A percentile compares a stretch with the other conserved stretches of the same genome.
Conservation (phyloP, 495 filamentous ascomycete genomes). For the Darksidea phi region DNA sequence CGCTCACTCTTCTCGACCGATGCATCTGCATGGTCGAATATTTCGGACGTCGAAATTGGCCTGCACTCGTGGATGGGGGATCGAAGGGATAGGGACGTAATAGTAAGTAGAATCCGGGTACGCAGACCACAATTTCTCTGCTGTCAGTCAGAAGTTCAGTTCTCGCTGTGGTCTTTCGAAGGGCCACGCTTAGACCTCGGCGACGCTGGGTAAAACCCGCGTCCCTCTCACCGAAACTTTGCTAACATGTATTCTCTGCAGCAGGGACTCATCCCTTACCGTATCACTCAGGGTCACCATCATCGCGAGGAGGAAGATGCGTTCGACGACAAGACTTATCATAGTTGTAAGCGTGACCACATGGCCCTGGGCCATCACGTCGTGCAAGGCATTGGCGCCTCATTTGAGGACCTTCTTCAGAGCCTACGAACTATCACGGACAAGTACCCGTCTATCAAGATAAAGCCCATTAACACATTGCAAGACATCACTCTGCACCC, state of each 20-base stretch:
- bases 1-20: slow-evolving; percentile 27
- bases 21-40: slow-evolving; percentile 13
- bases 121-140: too few relatives aligned
- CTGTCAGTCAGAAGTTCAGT: too few relatives aligned
- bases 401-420: slow-evolving; percentile 24
- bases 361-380: slow-evolving; percentile 28
- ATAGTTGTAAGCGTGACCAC: slow-evolving; percentile 29
- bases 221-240: too few relatives aligned
- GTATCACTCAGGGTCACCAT: slow-evolving; percentile 27
- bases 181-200: too few relatives aligned
- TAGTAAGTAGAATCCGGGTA: background rate
- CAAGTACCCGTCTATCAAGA: slow-evolving; percentile 18
- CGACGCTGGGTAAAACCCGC: too few relatives aligned
- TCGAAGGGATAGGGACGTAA: slow-evolving; percentile 23
- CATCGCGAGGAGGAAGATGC: slow-evolving; percentile 32
- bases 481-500: slow-evolving; percentile 25
- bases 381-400: slow-evolving; percentile 22
- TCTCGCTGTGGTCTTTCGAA: too few relatives aligned
- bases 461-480: slow-evolving; percentile 18
- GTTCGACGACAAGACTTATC: slow-evolving; percentile 27
- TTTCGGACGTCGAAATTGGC: slow-evolving; percentile 21
- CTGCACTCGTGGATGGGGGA: slow-evolving; percentile 32
- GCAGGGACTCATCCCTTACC: slow-evolving; percentile 11
- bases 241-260: too few relatives aligned
- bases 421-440: slow-evolving; percentile 14